Base-by-base conservation (phyloP, 352 stramenopile genomes). In the Phytophthora vignae region DNA sequence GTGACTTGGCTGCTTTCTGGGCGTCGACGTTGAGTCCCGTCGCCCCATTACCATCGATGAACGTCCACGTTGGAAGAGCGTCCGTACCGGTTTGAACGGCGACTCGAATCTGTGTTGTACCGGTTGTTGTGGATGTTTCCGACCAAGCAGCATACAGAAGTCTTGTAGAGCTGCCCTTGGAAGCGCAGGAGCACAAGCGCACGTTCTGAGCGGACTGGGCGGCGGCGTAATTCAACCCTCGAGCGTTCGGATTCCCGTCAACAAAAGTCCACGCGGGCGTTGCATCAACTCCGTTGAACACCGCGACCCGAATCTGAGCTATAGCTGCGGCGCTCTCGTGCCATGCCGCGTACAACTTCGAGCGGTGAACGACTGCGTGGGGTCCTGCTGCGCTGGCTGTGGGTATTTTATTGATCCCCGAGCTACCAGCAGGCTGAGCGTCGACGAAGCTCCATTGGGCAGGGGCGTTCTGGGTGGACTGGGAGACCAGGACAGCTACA, bases 261-360 rank as follows among this genome's bases (percentile, higher is more conserved):
- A 90, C 71, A 74, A 91, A 92, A 0, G 55, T 57, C 87, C 87
- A 94, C 1, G 38, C 49, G 4, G 82, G 82, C 1, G 73, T n/a
- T 3, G 62, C 33, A 44, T 89, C 74, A 5, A 84, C 55, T 0
- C 81, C 67, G 59, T 87, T 90, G 40, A 76, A 94, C 17, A 92
- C 71, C 0, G 77, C 76, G 1, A 93, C 81, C 29, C 85, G 87
- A 38, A 91, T 81, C 33, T 92, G 83, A 6, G 76, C 17, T 0
- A 64, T 40, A 0, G 73, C 61, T 7, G 67, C 53, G 0, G 63
- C 50, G 3, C 27, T 72, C 62, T 92, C 85, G 12, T 92, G 81
- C 87, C 87, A 94, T 12, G 73, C 79, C 3, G 68, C 65, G 27
- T 91, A 93, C 14, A 94, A 33, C 15, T 87, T 90, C 1, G 69